Evolutionary conservation across 345 rosid species (phyloP).

Genomic region (Lepidium aucheri): DNA sequence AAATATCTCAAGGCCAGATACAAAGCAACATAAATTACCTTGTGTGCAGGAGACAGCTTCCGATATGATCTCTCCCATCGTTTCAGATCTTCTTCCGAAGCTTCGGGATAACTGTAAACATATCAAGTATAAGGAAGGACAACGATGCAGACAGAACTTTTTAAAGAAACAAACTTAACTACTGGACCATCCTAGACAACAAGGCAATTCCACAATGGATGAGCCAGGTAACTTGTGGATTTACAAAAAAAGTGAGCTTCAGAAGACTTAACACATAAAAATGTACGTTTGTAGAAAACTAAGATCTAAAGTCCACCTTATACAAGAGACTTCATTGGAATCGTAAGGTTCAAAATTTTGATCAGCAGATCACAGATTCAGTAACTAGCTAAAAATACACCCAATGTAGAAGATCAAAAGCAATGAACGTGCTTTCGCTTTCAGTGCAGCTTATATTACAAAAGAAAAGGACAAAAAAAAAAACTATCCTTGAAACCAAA

Average conservation of each 20-base stretch:
- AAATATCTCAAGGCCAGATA: not conserved
- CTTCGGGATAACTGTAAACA: constrained; percentile 66
- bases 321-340: not conserved
- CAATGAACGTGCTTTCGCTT: not conserved
- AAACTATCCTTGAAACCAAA: not conserved
- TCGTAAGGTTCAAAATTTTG: not conserved
- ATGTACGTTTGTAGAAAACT: not conserved
- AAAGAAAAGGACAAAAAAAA: not conserved
- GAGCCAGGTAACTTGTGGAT: not conserved
- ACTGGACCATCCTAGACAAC: not conserved
- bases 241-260: not conserved
- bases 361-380: not conserved
- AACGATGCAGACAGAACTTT: not conserved
- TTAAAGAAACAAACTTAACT: not conserved
- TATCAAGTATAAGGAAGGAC: not conserved
- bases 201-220: not conserved
- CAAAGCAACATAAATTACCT: constrained; percentile 35
- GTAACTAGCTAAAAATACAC: not conserved
- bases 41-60: constrained; percentile 71
- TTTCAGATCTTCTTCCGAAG: constrained; percentile 77
- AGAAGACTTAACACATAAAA: not conserved
- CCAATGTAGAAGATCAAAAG: not conserved
- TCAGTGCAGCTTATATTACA: not conserved
- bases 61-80: constrained; percentile 70
- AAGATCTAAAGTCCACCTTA: not conserved